Evolutionary conservation across 768 basidiomycete genomes (phyloP), one percentile per base, ranked within the genome.

Genomic region (Boletus insuetus): DNA sequence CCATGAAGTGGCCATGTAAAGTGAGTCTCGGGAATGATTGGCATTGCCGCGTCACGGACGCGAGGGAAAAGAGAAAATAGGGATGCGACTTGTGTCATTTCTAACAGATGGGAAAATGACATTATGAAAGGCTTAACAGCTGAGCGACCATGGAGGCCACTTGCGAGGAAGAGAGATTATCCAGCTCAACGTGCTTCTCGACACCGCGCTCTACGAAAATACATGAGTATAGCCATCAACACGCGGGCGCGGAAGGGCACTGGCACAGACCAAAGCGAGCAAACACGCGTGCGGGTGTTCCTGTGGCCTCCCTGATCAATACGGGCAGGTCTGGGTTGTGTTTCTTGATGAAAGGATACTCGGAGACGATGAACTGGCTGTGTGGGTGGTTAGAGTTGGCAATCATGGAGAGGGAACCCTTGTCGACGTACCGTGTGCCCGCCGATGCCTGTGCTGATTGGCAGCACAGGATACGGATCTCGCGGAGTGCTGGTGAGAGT

Each of bases 321-420:
- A 91, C 79, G 17, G 90, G 91, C n/a, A 94, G 74, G 73, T 94
- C 86, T 38, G 91, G 91, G 67, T 94, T 94, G 71, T 87, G 75
- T 68, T 89, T 80, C 75, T 93, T 92, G 65, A 92, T 82, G 49
- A 77, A 61, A 6, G 87, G 83, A 67, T 93, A 92, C 59, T 84
- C 81, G 26, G 88, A 79, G 41, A 84, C 70, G 64, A 94, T 82
- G 73, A 92, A 94, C 73, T 91, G 84, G 62, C 92, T 93, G 69
- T n/a, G 44, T 55, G 62, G 20, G 37, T 40, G 26, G 7, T 19
- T 24, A 32, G 34, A 1, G 29, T 59, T 17, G 56, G 45, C 46
- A 22, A 4, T 49, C 37, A 50, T 11, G 29, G 4, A 22, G 24
- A 31, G 20, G 12, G 17, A 38, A 50, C 44, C 43, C 51, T 59